Evolutionary conservation across 148 eudicot species (phyloP), one percentile per base, ranked within the genome.

Genomic region (Pharnaceum exiguum): DNA sequence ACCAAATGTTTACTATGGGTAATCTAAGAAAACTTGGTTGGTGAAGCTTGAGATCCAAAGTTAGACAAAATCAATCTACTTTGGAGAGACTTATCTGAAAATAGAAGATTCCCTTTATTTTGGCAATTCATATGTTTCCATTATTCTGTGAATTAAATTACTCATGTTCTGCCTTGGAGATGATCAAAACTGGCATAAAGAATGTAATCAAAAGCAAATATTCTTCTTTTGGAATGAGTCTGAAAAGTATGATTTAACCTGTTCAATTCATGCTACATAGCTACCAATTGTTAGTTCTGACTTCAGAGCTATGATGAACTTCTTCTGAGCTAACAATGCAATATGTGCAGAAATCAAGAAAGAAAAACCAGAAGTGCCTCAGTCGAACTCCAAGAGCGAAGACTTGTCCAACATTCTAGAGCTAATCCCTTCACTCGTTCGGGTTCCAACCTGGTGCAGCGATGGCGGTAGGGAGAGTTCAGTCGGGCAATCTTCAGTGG

Each of bases 371-470:
- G 58, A 39, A 60, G 75, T 70, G 17, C 71, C 68, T 32, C 75
- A 78, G 51, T 25, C 55, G 61, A 68, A 71, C 64, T 30, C 57
- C 1, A 64, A 55, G 36, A 81, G 78, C 22, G 87, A 82, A 31
- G 97, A 82, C 59, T 68, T 90, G 24, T 69, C 82, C 18, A 78
- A 77, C 80, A 63, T 84, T 27, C 86, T 90, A 5, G 79, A 86
- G 57, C 71, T 76, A 28, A 86, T 86, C 52, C 87, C 96, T 1
- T 38, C 77, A 1, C 68, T 74, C 5, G 89, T 63, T 19, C 60
- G 74, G 1, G 74, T 67, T 22, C 93, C 89, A 0, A 59, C 69
- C 6, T 83, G 87, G 85, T 67, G 75, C 54, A 79, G 66, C n/a
- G 86, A 58, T 32, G 48, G 67, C 26, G 59, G 58, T 26, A 66